A percentile compares a stretch with the other conserved stretches of the same genome.
Evolutionary conservation across 129 eudicot genomes (phyloP).

Genomic region (Lactuca sativa): DNA sequence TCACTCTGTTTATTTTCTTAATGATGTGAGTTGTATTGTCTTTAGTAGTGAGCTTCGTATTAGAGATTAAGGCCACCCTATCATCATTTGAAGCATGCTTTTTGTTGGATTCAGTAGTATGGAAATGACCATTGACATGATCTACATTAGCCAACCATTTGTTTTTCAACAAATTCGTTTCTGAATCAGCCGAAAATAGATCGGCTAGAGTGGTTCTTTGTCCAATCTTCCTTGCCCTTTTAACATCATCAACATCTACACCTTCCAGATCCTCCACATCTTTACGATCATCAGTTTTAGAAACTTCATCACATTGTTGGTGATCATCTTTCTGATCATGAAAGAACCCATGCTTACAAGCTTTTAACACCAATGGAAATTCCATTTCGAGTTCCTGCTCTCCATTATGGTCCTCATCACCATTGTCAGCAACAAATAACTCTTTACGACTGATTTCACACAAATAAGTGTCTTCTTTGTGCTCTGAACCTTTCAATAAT

Average conservation of each 20-base stretch:
- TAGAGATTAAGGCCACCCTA: slow-evolving; percentile 37
- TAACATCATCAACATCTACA: slow-evolving; percentile 1
- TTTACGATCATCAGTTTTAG: slow-evolving; percentile 15
- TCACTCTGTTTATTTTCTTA: slow-evolving; percentile 55
- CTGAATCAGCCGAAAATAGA: slow-evolving; percentile 58
- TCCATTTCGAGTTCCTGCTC: slow-evolving; percentile 34
- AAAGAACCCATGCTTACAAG: slow-evolving; percentile 38
- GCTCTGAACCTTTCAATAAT: slow-evolving; percentile 20
- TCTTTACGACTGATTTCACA: slow-evolving; percentile 17
- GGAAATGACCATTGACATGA: slow-evolving; percentile 19
- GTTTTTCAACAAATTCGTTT: slow-evolving; percentile 29
- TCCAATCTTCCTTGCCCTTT: slow-evolving; percentile 28
- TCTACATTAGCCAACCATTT: slow-evolving; percentile 21
- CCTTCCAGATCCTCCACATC: slow-evolving; percentile 16
- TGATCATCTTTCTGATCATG: slow-evolving; percentile 24
- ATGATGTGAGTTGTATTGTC: slow-evolving; percentile 43
- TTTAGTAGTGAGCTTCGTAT: slow-evolving; percentile 33
- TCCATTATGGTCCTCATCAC: slow-evolving; percentile 18
- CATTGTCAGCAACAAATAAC: slow-evolving; percentile 8
- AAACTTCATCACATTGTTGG: neutral
- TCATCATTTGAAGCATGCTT: slow-evolving; percentile 11
- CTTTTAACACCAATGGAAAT: slow-evolving; percentile 40
- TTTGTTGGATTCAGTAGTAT: slow-evolving; percentile 16
- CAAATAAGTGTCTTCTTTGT: slow-evolving; percentile 7
- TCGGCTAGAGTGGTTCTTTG: slow-evolving; percentile 80